Base-by-base conservation (phyloP, 768 basidiomycete genomes). In the Russula ochroleuca region DNA sequence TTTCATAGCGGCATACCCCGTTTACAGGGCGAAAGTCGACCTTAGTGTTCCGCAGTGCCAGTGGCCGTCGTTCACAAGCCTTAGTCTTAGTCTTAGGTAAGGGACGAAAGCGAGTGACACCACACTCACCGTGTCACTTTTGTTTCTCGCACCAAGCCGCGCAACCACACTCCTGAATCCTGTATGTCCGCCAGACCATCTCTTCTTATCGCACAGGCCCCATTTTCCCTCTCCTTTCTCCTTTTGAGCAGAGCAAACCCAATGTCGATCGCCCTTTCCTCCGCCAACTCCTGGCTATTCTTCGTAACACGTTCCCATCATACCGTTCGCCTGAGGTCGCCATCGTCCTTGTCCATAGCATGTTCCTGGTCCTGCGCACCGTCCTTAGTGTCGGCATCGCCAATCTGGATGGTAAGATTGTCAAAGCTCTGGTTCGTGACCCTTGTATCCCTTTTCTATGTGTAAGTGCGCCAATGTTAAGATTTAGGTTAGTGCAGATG, bases 361-460 rank as follows among this genome's bases (percentile, higher is more conserved):
- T 81, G 61, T 98, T 98, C 75, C 81, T 98, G 57, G 82, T 98
- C 2, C 74, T 91, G 28, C 77, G 96, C 43, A 97, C 96, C 0
- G 82, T 95, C 2, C 80, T 98, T 23, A 94, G 92, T 69, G 84
- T 98, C 5, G 83, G 84, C 7, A 95, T 96, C 0, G 96, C 96
- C 2, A 80, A 84, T 54, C 78, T 98, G 2, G 96, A 98, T 70
- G 96, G 96, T 14, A 77, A 85, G 58, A 90, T 98, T 67, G 96
- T 96, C 4, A 76, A 91, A 56, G 90, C 94, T 73, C 76, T 98
- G 64, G 94, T 90, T 61, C 50, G 78, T 72, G 41, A 28, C 25
- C 28, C 10, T 13, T 14, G 8, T 54, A 11, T 41, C 31, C 11
- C 11, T 6, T n/a, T n/a, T 49, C 14, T 35, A 15, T 23, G 19